Conservation (phyloP, 202 grass and related monocot species). For the Schoenoplectus tabernaemontani region DNA sequence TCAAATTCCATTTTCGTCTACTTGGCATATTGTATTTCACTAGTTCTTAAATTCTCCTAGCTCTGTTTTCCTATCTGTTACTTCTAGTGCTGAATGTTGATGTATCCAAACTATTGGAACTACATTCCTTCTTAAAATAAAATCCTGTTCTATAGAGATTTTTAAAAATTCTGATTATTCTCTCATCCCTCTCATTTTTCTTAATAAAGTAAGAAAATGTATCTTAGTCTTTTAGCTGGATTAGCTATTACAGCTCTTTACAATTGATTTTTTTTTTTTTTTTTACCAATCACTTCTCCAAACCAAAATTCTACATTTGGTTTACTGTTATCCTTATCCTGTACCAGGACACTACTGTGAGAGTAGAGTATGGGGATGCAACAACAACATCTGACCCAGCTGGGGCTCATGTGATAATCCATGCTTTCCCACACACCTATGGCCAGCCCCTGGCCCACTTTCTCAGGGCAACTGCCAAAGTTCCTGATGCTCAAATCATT, state of each 20-base stretch:
- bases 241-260: neutral
- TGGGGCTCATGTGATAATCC: constrained; percentile 85
- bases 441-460: constrained; percentile 82
- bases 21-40: neutral
- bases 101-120: neutral
- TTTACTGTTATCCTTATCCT: neutral
- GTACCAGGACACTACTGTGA: constrained; percentile 81
- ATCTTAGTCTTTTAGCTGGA: neutral
- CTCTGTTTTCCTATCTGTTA: neutral
- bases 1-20: neutral
- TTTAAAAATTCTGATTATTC: neutral
- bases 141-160: neutral
- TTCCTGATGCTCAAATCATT: constrained; percentile 77
- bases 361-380: constrained; percentile 79
- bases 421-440: constrained; percentile 72
- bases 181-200: neutral
- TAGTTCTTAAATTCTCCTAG: neutral
- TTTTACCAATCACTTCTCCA: neutral
- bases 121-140: neutral
- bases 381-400: constrained; percentile 73
- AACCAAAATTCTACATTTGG: neutral
- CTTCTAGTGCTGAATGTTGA: neutral
- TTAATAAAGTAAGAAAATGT: neutral
- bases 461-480: constrained; percentile 62
- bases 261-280: neutral